Evolutionary conservation across 768 basidiomycete species (phyloP).

Genomic region (Epithele typhae): DNA sequence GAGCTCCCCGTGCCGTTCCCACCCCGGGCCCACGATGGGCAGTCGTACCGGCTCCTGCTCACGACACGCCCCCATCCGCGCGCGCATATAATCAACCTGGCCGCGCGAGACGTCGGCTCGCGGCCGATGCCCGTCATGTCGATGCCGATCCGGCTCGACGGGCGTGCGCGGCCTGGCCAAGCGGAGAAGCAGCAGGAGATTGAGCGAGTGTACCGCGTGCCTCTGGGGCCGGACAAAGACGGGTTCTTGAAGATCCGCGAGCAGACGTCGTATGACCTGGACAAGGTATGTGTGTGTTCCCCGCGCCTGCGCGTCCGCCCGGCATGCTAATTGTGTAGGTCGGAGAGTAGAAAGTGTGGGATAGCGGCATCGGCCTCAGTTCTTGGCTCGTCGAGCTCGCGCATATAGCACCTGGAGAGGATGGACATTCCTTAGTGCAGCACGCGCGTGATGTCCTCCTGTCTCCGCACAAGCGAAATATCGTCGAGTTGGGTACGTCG

Average conservation of each 20-base stretch:
- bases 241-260: constrained; percentile 54
- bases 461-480: constrained; percentile 31
- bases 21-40: constrained; percentile 41
- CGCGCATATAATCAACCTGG: constrained; percentile 39
- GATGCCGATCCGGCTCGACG: constrained; percentile 54
- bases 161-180: constrained; percentile 13
- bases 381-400: constrained; percentile 60
- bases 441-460: constrained; percentile 34
- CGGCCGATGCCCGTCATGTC: constrained; percentile 61
- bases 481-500: constrained; percentile 66
- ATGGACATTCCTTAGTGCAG: constrained; percentile 4
- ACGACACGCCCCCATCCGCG: constrained; percentile 29
- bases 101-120: constrained; percentile 36
- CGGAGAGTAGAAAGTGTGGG: constrained; percentile 85
- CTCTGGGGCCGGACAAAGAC: constrained; percentile 8
- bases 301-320: background rate
- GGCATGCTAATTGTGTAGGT: constrained; percentile 14
- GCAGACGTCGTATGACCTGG: constrained; percentile 86
- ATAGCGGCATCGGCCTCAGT: constrained; percentile 83
- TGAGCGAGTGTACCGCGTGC: constrained; percentile 44
- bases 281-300: constrained; percentile 58
- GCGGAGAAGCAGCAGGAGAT: constrained; percentile 65
- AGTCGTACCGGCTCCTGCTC: constrained; percentile 65
- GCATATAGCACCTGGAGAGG: constrained; percentile 16
- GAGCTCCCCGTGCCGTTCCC: constrained; percentile 68